Evolutionary conservation across 495 filamentous ascomycete species (phyloP), one percentile per base, ranked within the genome.

Genomic region (Aspergillus conjunctus): DNA sequence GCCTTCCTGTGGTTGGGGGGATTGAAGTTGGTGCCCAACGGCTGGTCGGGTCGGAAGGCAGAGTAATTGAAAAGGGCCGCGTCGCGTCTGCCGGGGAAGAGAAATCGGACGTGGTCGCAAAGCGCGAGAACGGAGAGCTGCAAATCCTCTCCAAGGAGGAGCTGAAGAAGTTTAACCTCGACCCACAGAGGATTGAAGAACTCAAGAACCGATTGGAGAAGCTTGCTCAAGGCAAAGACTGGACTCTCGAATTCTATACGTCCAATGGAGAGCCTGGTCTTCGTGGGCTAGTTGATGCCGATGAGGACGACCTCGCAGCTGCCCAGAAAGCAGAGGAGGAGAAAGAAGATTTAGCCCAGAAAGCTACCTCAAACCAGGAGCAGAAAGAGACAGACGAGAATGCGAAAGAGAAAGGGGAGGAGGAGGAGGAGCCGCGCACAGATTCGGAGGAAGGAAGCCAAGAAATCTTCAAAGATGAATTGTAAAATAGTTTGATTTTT

Each of bases 81-180:
- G 72, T 79, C 46, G 73, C 72, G 17, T 74, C 73, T 6, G 63
- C 68, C 17, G 65, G 75, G 17, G 74, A 80, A 22, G 75, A 73
- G 50, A 75, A 71, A 4, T 70, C 82, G 15, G 83, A 88, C 48
- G 77, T 83, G 22, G 75, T 85, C 41, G 74, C 81, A 18, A 79
- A 84, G 72, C 72, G 74, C 33, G 79, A 85, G 43, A 85, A 84
- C n/a, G 84, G 82, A 39, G 75, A 83, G 65, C 67, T 86, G 41
- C 64, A 81, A 30, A 70, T 73, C 43, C 63, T 88, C 57, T 79
- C 77, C 9, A 80, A 83, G 41, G 83, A 88, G 41, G 85, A 88
- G 37, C 67, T 96, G 50, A 82, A 84, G 66, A 85, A 88, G 64
- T 74, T 90, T 60, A 83, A 88, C 20, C 74, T 96, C n/a, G 84